Evolutionary conservation across 2,329 filamentous ascomycete species (phyloP).

Genomic region (Alternaria brassicicola): DNA sequence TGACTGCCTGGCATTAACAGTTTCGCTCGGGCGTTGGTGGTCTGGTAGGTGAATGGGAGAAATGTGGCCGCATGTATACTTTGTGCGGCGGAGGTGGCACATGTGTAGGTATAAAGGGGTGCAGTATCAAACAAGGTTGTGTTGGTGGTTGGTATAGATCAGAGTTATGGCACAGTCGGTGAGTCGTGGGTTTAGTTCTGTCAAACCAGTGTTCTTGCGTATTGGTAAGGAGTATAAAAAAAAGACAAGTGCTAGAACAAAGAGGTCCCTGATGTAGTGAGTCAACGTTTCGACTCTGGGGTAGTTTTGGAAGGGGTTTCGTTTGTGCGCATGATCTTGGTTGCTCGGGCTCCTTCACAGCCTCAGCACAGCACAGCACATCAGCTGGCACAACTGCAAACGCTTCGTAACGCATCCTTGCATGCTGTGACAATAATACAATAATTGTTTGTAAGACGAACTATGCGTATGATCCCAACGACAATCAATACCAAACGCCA

Average conservation of each 20-base stretch:
- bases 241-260: background rate
- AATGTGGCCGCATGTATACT: constrained; percentile 14
- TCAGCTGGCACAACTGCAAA: background rate
- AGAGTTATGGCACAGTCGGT: background rate
- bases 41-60: constrained; percentile 9
- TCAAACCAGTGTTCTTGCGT: background rate
- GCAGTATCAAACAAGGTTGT: background rate
- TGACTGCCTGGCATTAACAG: background rate
- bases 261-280: background rate
- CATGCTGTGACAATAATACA: background rate
- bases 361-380: background rate
- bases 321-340: background rate
- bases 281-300: too few species aligned
- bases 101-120: background rate
- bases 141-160: background rate
- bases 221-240: background rate
- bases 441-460: background rate
- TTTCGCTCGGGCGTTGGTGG: background rate
- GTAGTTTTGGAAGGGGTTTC: background rate
- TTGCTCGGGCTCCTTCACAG: constrained; percentile 1
- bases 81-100: constrained; percentile 11
- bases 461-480: background rate
- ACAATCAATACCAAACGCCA: constrained; percentile 2
- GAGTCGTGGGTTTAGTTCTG: background rate
- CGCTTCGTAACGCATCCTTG: background rate